A percentile compares a stretch with the other conserved stretches of the same genome.
These are phyloP conservation scores for Fraxinus floribunda DNA, from an alignment of 305 asterid genomes.

Conservation along the genomic window DNA sequence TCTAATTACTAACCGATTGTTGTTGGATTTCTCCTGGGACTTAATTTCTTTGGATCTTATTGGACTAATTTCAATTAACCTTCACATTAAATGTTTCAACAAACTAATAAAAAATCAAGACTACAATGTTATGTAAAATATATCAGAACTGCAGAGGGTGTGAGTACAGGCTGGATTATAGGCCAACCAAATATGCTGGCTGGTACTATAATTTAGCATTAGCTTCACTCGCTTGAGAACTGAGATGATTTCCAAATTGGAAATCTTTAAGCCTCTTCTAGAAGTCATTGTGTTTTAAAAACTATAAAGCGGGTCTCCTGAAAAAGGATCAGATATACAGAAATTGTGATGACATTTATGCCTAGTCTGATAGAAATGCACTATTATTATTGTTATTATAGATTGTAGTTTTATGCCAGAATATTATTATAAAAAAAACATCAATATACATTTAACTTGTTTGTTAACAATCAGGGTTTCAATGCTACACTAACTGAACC, in stretches of 20 bases:
- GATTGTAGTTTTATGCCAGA: not conserved
- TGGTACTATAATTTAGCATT: not conserved
- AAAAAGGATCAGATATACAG: not conserved
- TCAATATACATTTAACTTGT: constrained; percentile 2
- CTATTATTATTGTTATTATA: not conserved
- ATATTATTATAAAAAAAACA: not conserved
- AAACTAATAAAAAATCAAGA: not conserved
- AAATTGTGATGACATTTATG: not conserved
- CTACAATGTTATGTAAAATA: not conserved
- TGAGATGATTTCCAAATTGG: not conserved
- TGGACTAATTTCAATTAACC: not conserved
- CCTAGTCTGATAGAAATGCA: not conserved
- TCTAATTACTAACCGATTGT: not conserved
- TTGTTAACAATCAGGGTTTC: constrained; percentile 62
- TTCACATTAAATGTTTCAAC: not conserved
- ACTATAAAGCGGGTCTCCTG: not conserved
- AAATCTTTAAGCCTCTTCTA: not conserved
- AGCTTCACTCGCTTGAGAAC: not conserved
- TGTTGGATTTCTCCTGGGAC: not conserved
- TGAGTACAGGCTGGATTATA: not conserved
- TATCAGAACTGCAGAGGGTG: not conserved
- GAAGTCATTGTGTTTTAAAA: not conserved
- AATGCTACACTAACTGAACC: constrained; percentile 83
- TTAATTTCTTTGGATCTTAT: not conserved
- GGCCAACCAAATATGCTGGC: not conserved